A percentile compares a stretch with the other conserved stretches of the same genome.
Evolutionary conservation across 805 yeast species (phyloP).

Genomic region (Ogataea minuta): DNA sequence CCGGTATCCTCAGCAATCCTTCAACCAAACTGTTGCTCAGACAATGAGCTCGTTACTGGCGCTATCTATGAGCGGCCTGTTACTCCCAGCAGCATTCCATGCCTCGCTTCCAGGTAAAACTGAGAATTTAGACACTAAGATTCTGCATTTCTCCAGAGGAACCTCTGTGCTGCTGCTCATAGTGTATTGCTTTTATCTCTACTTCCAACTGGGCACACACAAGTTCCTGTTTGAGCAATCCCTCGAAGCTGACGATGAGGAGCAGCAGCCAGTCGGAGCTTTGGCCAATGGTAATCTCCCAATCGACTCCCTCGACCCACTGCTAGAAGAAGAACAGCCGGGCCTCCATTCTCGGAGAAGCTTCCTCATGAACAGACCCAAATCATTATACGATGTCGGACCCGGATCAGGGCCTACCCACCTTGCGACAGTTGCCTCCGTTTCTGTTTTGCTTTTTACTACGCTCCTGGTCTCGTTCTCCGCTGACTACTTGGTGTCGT

Average conservation of each 20-base stretch:
- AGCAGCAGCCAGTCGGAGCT: constrained; percentile 4
- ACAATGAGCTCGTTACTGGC: constrained; percentile 95
- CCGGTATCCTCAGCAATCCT: constrained; percentile 78
- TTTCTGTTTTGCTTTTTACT: constrained; percentile 54
- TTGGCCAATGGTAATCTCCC: background rate
- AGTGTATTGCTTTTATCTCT: constrained; percentile 73
- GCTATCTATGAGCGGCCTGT: constrained; percentile 80
- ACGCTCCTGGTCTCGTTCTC: constrained; percentile 83
- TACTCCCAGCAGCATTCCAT: constrained; percentile 96
- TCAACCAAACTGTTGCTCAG: constrained; percentile 96
- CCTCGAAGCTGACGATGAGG: constrained; percentile 34
- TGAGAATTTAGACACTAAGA: constrained; percentile 34
- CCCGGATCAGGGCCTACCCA: constrained; percentile 33
- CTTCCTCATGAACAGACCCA: constrained; percentile 29
- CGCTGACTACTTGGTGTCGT: constrained; percentile 92
- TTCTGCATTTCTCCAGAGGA: constrained; percentile 79
- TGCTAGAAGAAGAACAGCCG: constrained; percentile 2
- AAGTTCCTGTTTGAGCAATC: constrained; percentile 62
- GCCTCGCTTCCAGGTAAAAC: constrained; percentile 58
- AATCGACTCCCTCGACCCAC: background rate
- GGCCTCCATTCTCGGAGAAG: constrained; percentile 26
- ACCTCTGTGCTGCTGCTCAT: constrained; percentile 75
- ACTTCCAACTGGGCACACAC: constrained; percentile 90
- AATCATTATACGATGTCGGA: constrained; percentile 27
- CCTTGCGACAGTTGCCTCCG: constrained; percentile 53